Evolutionary conservation across 306 rosid species (phyloP).

Genomic region (Albizia julibrissin): DNA sequence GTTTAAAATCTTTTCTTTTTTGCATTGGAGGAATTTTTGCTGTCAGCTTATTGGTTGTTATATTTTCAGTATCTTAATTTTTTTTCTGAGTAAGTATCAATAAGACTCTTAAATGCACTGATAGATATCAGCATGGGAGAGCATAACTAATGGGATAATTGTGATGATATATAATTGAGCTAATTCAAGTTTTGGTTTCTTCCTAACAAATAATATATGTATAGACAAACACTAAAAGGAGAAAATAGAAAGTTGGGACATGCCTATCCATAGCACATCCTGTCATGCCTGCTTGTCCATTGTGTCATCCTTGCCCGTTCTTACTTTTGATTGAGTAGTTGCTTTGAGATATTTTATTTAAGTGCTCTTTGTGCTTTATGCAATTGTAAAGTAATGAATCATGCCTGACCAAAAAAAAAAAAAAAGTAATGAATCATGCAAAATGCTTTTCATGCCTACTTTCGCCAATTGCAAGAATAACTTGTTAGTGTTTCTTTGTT

Average conservation of each 20-base stretch:
- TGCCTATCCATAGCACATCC: background rate
- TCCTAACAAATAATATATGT: background rate
- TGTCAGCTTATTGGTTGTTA: background rate
- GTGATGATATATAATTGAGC: background rate
- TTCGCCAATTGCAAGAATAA: background rate
- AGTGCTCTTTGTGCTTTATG: background rate
- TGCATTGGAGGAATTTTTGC: background rate
- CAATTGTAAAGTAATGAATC: background rate
- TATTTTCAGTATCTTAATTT: background rate
- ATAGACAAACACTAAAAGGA: background rate
- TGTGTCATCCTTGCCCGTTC: background rate
- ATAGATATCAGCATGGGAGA: background rate
- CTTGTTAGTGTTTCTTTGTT: background rate
- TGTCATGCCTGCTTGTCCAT: slow-evolving; percentile 1
- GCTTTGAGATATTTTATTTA: background rate
- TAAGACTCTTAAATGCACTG: background rate
- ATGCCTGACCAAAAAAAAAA: no score
- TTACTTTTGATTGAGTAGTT: background rate
- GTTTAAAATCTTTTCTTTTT: slow-evolving; percentile 20
- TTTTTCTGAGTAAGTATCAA: background rate
- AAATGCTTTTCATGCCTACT: background rate
- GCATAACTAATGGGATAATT: slow-evolving; percentile 6
- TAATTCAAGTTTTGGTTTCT: background rate
- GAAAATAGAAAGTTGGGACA: background rate
- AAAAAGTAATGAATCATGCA: background rate